phyloP scores from a whole-genome alignment of 257 asterid genomes.

The Perilla frutescens region DNA sequence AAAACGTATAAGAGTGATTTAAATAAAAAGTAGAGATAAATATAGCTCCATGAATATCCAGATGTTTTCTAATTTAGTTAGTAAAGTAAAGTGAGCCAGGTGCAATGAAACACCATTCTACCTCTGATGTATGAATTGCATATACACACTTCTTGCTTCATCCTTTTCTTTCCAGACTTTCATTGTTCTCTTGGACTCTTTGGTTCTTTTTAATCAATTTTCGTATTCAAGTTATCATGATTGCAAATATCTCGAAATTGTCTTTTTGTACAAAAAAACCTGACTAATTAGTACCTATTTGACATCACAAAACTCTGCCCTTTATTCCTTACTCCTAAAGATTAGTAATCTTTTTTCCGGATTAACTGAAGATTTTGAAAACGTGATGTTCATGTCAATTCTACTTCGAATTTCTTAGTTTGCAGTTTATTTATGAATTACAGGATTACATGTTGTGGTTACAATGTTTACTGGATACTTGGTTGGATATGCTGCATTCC shows the following conservation, averaged over 20 bases:
- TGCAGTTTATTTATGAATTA: background rate
- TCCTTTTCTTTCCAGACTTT: no score
- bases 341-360: slow-evolving; percentile 4
- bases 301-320: background rate
- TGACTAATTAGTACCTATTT: background rate
- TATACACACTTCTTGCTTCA: no score
- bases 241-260: slow-evolving; percentile 7
- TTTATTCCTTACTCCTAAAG: slow-evolving; percentile 9
- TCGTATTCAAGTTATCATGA: slow-evolving; percentile 12
- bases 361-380: background rate
- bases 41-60: no score
- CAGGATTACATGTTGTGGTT: slow-evolving; percentile 88
- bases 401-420: background rate
- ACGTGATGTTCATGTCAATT: slow-evolving; percentile 4
- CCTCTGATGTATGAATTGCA: no score
- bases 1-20: no score
- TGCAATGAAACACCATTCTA: no score
- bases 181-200: no score
- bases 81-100: no score
- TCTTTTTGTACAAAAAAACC: background rate
- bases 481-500: slow-evolving; percentile 87
- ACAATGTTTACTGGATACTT: slow-evolving; percentile 91
- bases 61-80: slow-evolving; percentile 1
- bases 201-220: background rate
- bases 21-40: no score